A percentile compares a stretch with the other conserved stretches of the same genome.
Conservation (phyloP, 2,329 filamentous ascomycete genomes). For the Diaporthe longicolla region DNA sequence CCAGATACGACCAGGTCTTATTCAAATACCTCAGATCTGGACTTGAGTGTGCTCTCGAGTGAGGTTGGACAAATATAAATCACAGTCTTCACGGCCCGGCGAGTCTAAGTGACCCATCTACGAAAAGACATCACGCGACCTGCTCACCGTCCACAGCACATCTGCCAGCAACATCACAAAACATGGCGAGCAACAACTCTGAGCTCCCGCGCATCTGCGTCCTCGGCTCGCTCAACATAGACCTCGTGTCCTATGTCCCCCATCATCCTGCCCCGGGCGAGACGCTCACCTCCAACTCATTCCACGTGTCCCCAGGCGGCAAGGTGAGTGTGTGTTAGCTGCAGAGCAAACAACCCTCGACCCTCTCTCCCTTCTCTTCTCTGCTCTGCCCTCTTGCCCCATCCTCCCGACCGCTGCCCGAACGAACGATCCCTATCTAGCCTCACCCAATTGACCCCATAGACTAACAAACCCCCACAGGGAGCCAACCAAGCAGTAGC, state of each 20-base stretch:
- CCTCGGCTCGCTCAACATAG: constrained; percentile 94
- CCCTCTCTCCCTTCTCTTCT: too few species aligned
- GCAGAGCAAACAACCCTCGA: neutral
- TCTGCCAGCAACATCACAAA: constrained; percentile 15
- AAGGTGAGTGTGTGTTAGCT: constrained; percentile 63
- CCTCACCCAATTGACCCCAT: too few species aligned
- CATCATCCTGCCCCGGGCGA: constrained; percentile 89
- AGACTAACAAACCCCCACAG: constrained; percentile 29
- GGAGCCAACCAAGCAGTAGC: constrained; percentile 96
- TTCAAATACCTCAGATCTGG: neutral
- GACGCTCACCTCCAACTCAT: constrained; percentile 84
- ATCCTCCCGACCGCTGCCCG: neutral
- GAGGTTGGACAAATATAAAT: neutral
- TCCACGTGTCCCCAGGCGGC: constrained; percentile 86
- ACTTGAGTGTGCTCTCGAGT: neutral
- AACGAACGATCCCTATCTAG: neutral
- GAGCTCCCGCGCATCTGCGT: constrained; percentile 75
- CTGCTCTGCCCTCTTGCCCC: neutral
- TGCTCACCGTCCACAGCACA: neutral
- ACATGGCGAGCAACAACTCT: constrained; percentile 45
- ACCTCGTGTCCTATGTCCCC: constrained; percentile 89
- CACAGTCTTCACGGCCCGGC: neutral
- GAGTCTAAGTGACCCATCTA: neutral
- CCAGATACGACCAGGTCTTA: neutral
- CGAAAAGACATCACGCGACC: neutral